Base-by-base conservation (phyloP, 2,329 filamentous ascomycete species). In the Trichoderma sp. region DNA sequence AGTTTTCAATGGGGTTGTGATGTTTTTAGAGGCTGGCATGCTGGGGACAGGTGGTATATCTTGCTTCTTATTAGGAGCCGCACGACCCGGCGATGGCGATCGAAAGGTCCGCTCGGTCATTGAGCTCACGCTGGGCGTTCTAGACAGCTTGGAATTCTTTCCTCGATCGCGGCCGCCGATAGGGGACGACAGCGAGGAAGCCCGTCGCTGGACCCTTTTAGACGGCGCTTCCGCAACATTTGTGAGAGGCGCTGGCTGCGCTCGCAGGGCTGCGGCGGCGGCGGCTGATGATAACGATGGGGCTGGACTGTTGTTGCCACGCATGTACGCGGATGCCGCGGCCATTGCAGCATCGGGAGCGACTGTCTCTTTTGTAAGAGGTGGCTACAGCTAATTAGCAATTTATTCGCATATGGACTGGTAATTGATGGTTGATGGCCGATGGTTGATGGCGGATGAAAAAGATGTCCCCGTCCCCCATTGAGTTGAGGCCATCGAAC, bases 31-130 rank as follows among this genome's bases (percentile, higher is more conserved):
- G 19, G 33, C 81, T 3, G 92, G 93, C 31, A 97, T 84, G 4
- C 86, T 84, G 43, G 94, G 94, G 2, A 97, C 89, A 1, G 93
- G 93, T 35, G 93, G 93, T 64, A 87, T 84, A 74, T 87, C 82
- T 61, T 81, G 78, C 24, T 77, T 73, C 53, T 77, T 78, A 72
- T 77, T 78, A 72, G 77, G 80, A 70, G 79, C 77, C 56, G 79
- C 79, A 83, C 77, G 78, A 83, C 71, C 79, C 27, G 75, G 92
- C 4, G 90, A 96, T 4, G 90, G 89, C 14, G 91, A 91, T 73
- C 94, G 89, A 79, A 97, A 97, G 0, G 93, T 94, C 69, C 95
- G 88, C 78, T 95, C 92, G 35, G 88, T 91, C 94, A 98, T 97
- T 61, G 94, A 97, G 27, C 89, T 87, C 33, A 87, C 87, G 80